A percentile compares a stretch with the other conserved stretches of the same genome.
phyloP scores from a whole-genome alignment of 1,139 yeast species.

The Oligophagozyma castellii region DNA sequence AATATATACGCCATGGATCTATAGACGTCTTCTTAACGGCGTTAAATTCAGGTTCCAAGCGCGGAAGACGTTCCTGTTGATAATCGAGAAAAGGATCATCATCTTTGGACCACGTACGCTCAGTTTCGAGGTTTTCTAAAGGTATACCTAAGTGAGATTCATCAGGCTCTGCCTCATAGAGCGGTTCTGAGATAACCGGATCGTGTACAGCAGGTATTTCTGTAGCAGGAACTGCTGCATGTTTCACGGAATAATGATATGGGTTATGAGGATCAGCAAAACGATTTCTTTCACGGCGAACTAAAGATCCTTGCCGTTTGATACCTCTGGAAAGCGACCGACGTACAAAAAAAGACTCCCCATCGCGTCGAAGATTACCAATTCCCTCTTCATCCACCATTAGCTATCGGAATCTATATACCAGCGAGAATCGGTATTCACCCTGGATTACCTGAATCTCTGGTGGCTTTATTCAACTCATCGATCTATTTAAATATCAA shows the following conservation, averaged over 20 bases:
- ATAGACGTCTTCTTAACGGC: constrained; percentile 24
- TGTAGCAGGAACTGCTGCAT: constrained; percentile 54
- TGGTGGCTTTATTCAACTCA: too few species aligned
- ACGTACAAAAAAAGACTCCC: too few species aligned
- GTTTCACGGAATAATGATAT: constrained; percentile 68
- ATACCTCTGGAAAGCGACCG: too few species aligned
- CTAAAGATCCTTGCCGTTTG: constrained; percentile 35
- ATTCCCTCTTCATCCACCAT: too few species aligned
- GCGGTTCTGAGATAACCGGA: constrained; percentile 26
- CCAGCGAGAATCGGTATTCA: too few species aligned
- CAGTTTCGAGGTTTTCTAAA: constrained; percentile 2
- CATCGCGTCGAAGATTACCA: too few species aligned
- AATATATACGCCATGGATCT: constrained; percentile 71
- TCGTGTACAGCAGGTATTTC: constrained; percentile 66
- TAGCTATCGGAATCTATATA: too few species aligned
- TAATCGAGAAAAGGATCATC: constrained; percentile 1
- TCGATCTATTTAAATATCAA: too few species aligned
- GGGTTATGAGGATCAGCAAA: constrained; percentile 55
- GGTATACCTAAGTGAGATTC: constrained; percentile 1
- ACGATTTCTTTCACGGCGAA: constrained; percentile 68
- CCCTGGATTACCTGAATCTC: too few species aligned
- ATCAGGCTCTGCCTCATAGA: background rate
- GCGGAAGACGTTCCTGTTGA: too few species aligned
- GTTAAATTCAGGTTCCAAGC: constrained; percentile 1
- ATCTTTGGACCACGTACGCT: constrained; percentile 1